Conservation (phyloP, 2,329 filamentous ascomycete species). For the Ustulina deusta region DNA sequence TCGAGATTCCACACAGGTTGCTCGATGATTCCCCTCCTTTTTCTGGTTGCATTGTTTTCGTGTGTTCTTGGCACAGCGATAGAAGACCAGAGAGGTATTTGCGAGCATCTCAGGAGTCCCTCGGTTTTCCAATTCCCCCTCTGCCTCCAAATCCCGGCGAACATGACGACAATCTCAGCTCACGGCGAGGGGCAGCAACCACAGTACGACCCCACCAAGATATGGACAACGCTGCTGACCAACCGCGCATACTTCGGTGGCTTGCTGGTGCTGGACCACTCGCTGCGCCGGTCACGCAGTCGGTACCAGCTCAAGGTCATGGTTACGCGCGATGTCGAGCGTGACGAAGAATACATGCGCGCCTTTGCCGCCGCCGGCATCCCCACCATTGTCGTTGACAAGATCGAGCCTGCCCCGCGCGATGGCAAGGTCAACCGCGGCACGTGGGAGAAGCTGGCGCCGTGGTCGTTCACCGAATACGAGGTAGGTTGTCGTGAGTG, state of each 20-base stretch:
- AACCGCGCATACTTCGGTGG: constrained; percentile 51
- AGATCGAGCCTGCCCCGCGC: constrained; percentile 51
- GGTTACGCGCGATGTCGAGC: constrained; percentile 51
- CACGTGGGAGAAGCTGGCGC: constrained; percentile 54
- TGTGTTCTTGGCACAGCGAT: neutral
- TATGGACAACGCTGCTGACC: constrained; percentile 51
- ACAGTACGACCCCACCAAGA: constrained; percentile 49
- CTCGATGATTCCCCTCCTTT: neutral
- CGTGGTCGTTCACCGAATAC: constrained; percentile 50
- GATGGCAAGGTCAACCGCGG: constrained; percentile 52
- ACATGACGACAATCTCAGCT: constrained; percentile 27
- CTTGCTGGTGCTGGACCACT: constrained; percentile 49
- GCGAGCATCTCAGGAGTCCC: neutral
- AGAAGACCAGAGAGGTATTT: neutral
- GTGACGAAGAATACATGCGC: constrained; percentile 52
- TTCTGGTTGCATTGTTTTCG: neutral
- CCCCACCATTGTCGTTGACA: constrained; percentile 51
- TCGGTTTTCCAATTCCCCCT: constrained; percentile 1
- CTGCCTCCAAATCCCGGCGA: constrained; percentile 14
- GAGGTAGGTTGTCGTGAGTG: constrained; percentile 43
- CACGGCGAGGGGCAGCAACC: constrained; percentile 29
- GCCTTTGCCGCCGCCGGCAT: constrained; percentile 51
- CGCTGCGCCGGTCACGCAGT: constrained; percentile 46
- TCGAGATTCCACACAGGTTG: neutral
- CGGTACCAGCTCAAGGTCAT: constrained; percentile 51